Base-by-base conservation (phyloP, 2,329 filamentous ascomycete genomes). In the Xylariaceae sp. region DNA sequence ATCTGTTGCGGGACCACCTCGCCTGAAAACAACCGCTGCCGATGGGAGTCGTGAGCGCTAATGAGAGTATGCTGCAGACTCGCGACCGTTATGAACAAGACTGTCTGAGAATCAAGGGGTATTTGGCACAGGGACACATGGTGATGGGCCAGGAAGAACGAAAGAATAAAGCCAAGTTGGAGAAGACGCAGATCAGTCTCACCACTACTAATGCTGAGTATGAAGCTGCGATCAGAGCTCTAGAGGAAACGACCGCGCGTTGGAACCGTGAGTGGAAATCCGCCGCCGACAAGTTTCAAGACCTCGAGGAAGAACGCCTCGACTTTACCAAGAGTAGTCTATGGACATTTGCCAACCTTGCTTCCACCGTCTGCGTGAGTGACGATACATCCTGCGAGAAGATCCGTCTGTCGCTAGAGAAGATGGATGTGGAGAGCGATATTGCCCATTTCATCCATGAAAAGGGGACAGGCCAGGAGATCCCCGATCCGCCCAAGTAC, bases 261-360 rank as follows among this genome's bases (percentile, higher is more conserved):
- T 99, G 94, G 94, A 99, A 99, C 72, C 84, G 93, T 69, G 94
- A 99, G 73, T 99, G 94, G 94, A 99, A 97, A 76, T 86, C 90
- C 17, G 94, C 93, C 0, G 96, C 94, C 69, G 95, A 95, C 80
- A 99, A 97, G 78, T 99, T 99, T 75, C 95, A 99, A 78, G 95
- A 99, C 70, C 84, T 99, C 10, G 94, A 99, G 76, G 95, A 99
- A 74, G 94, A 99, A 76, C 84, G 94, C 49, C 82, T 99, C 45
- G 94, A 99, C 75, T 99, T 96, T 72, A 92, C 92, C 66, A 99
- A 97, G 80, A 96, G 90, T 76, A 97, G 94, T 70, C 80, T 99
- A 6, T 99, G 94, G 95, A 93, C 88, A 11, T 99, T 97, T 76
- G 93, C 94, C 58, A 99, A 99, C 73, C 92, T 99, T 68, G 87